Conservation (phyloP, 2,329 filamentous ascomycete genomes). For the Clonostachys sp. region DNA sequence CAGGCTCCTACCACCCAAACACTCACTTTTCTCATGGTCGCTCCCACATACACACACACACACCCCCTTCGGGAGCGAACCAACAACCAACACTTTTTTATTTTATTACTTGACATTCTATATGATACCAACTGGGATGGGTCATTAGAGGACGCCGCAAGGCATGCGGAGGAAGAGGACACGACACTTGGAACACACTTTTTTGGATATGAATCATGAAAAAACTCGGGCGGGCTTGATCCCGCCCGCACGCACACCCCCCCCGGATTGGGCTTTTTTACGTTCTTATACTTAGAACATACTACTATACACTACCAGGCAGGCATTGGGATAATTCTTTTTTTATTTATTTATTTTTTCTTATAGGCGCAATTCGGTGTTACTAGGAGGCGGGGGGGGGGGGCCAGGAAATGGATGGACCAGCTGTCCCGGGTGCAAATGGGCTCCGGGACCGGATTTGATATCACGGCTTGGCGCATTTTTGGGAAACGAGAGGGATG, state of each 20-base stretch:
- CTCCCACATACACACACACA: too few species aligned
- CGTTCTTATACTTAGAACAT: neutral
- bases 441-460: too few species aligned
- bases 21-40: too few species aligned
- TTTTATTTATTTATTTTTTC: neutral
- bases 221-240: constrained; percentile 10
- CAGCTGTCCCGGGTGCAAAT: too few species aligned
- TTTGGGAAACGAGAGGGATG: too few species aligned
- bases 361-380: too few species aligned
- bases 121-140: constrained; percentile 26
- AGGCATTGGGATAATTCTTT: neutral
- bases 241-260: neutral
- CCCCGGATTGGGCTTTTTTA: neutral
- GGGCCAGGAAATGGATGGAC: too few species aligned
- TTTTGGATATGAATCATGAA: constrained; percentile 1
- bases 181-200: constrained; percentile 22
- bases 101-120: constrained; percentile 7
- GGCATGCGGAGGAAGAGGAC: constrained; percentile 20
- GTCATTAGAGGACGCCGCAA: constrained; percentile 33
- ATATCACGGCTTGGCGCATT: too few species aligned
- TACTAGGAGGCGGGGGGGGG: too few species aligned
- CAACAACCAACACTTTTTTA: constrained; percentile 9
- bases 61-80: too few species aligned
- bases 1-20: too few species aligned
- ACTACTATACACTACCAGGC: neutral